A percentile compares a stretch with the other conserved stretches of the same genome.
Evolutionary conservation across 2,329 filamentous ascomycete species (phyloP).

Genomic region (Lachnellula occidentalis): DNA sequence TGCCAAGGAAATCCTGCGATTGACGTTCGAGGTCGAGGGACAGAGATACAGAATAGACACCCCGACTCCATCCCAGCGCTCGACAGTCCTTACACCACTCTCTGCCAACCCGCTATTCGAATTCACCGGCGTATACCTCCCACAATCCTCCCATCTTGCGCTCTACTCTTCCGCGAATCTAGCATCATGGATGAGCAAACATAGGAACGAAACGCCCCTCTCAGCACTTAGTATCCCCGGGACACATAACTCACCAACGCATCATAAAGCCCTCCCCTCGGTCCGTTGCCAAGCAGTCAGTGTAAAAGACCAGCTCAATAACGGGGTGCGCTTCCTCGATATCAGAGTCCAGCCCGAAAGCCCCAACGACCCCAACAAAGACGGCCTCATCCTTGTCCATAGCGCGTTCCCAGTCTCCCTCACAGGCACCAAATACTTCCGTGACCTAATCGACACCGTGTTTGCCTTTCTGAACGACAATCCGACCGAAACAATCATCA

Average conservation of each 20-base stretch:
- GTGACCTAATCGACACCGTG: conserved; percentile 63
- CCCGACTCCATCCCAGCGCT: conserved; percentile 55
- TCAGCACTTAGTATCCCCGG: conserved; percentile 85
- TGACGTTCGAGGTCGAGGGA: conserved; percentile 64
- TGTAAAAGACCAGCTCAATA: conserved; percentile 71
- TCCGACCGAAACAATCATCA: conserved; percentile 74
- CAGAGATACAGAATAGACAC: conserved; percentile 68
- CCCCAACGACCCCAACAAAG: conserved; percentile 51
- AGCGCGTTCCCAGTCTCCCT: conserved; percentile 83
- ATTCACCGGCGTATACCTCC: conserved; percentile 63
- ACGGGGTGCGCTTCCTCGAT: conserved; percentile 93
- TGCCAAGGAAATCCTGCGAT: conserved; percentile 61
- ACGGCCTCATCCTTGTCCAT: conserved; percentile 78
- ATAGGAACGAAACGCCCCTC: conserved; percentile 67
- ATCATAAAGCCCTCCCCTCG: conserved; percentile 77
- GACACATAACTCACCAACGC: conserved; percentile 90
- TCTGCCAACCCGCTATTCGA: conserved; percentile 45
- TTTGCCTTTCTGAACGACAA: conserved; percentile 72
- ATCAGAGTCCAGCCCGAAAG: conserved; percentile 69
- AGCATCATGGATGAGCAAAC: conserved; percentile 72
- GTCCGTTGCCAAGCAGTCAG: conserved; percentile 87
- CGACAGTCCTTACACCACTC: conserved; percentile 55
- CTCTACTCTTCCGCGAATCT: conserved; percentile 69
- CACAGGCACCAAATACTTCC: conserved; percentile 74
- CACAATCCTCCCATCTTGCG: conserved; percentile 47